Base-by-base conservation (phyloP, 495 filamentous ascomycete species). In the Lindgomyces ingoldianus region DNA sequence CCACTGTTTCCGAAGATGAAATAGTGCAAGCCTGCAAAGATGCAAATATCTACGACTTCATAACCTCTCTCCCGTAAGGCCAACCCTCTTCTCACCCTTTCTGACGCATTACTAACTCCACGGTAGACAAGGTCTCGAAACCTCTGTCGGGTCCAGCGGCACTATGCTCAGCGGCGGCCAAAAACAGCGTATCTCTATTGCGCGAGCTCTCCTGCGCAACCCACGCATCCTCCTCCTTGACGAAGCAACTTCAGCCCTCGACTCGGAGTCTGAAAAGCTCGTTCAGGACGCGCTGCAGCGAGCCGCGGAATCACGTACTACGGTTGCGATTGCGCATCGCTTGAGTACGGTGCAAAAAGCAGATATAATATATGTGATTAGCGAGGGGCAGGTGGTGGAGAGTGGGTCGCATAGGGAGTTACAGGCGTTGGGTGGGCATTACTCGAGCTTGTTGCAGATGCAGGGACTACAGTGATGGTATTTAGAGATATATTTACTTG, bases 1-100 rank as follows among this genome's bases (percentile, higher is more conserved):
- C 85, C 11, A 81, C 87, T 45, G 81, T 89, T 21, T 74, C 84
- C 33, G 89, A 94, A 47, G 87, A 85, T 26, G 80, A 81, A 6
- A 81, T 96, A 36, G 79, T 86, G 50, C 81, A 86, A 64, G 90
- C 88, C 16, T 93, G 90, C 78, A 86, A 85, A 60, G 87, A 92
- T 70, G 91, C 91, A 46, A 95, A 95, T 69, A 96, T 96, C 68
- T 91, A 91, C 74, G 90, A 93, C 68, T 95, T 93, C 73, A 91
- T 96, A 74, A 18, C 26, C 6, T 53, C 49, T 9, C 24, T 53
- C 11, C 49, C 49, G 81, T 56, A 36, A 25, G 21, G n/a, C n/a
- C n/a, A n/a, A n/a, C n/a, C n/a, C n/a, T n/a, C n/a, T n/a, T n/a
- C n/a, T n/a, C n/a, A n/a, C n/a, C n/a, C n/a, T n/a, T 39, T 39